A percentile compares a stretch with the other conserved stretches of the same genome.
Conservation (phyloP, 2,329 filamentous ascomycete species). For the Aspergillus piperis region DNA sequence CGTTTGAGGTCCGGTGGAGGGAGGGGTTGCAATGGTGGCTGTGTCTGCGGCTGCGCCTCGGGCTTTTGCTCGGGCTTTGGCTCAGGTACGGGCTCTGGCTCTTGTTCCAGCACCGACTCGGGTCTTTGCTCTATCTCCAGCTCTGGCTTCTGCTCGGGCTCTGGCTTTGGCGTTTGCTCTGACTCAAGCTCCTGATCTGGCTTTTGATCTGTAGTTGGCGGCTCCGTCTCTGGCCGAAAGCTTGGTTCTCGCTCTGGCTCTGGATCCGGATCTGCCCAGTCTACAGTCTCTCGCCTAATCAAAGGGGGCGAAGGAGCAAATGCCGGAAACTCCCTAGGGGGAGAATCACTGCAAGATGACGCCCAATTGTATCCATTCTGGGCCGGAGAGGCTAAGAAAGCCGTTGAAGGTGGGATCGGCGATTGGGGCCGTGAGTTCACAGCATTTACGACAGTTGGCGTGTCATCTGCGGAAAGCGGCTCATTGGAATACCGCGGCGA, state of each 20-base stretch:
- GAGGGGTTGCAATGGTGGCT: background rate
- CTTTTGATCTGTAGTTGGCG: too few relatives aligned
- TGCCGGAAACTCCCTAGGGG: background rate
- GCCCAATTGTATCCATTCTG: background rate
- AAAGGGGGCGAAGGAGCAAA: background rate
- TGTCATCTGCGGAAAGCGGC: background rate
- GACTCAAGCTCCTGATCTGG: background rate
- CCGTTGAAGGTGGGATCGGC: background rate
- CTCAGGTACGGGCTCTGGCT: background rate
- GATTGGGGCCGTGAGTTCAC: background rate
- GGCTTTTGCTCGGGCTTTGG: background rate
- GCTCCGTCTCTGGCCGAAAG: background rate
- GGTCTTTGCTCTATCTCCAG: background rate
- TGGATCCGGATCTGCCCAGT: background rate
- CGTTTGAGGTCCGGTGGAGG: background rate
- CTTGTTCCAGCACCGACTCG: background rate
- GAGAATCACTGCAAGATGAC: background rate
- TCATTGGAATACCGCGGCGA: background rate
- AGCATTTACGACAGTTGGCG: background rate
- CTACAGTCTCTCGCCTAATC: background rate
- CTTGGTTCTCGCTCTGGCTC: background rate
- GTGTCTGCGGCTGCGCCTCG: background rate
- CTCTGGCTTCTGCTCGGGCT: background rate
- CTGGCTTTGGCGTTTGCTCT: background rate
- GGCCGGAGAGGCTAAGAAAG: background rate